These are phyloP conservation scores for Crucihimalaya himalaica DNA, from an alignment of 345 rosid genomes.

Conservation along the genomic window DNA sequence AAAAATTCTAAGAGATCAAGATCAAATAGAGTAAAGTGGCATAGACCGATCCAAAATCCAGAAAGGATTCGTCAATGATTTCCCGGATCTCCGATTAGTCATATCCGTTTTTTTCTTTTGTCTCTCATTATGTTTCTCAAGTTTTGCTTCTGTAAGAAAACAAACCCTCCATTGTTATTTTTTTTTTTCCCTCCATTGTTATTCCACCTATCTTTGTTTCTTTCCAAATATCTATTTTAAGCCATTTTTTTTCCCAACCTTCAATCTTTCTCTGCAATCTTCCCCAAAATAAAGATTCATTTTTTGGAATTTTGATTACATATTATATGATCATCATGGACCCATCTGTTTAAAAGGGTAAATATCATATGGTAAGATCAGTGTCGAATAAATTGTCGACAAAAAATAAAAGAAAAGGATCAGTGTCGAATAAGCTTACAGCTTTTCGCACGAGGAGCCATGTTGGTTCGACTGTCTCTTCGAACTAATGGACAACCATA, in stretches of 20 bases:
- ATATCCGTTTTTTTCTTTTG: too few species aligned
- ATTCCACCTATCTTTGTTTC: conserved; percentile 33
- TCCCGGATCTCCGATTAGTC: conserved; percentile 35
- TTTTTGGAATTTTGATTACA: background rate
- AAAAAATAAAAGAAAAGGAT: too few species aligned
- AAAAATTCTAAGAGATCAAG: conserved; percentile 1
- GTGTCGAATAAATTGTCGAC: conserved; percentile 23
- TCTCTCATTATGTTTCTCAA: conserved; percentile 25
- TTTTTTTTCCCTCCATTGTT: too few species aligned
- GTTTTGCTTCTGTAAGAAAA: conserved; percentile 10
- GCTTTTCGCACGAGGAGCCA: conserved; percentile 22
- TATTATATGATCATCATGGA: background rate
- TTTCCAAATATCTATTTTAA: conserved; percentile 35
- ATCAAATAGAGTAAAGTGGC: conserved; percentile 22
- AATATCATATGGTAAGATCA: conserved; percentile 38
- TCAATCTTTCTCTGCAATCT: conserved; percentile 15
- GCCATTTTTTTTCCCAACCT: conserved; percentile 25
- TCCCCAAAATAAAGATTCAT: background rate
- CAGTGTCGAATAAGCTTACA: too few species aligned
- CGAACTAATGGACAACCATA: conserved; percentile 34
- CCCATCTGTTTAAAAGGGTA: conserved; percentile 1
- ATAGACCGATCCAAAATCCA: conserved; percentile 20
- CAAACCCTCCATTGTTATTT: conserved; percentile 36
- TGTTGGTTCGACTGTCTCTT: conserved; percentile 15
- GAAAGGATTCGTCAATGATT: conserved; percentile 20